phyloP scores from a whole-genome alignment of 2,329 filamentous ascomycete genomes.

The Cryoendolithus antarcticus region DNA sequence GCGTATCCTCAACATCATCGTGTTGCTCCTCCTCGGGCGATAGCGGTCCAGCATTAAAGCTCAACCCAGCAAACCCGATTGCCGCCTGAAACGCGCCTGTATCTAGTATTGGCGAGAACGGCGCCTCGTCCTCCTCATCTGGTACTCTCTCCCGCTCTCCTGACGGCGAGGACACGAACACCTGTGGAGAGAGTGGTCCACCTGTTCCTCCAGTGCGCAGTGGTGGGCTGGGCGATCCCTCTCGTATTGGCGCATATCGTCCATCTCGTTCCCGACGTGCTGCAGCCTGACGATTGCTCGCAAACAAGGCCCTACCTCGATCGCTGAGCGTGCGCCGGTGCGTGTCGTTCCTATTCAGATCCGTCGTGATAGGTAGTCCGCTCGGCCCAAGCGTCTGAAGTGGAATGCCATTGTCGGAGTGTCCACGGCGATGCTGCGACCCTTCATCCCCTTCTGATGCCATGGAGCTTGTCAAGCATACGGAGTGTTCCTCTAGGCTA shows the following conservation, averaged over 20 bases:
- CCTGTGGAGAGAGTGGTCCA: conserved; percentile 13
- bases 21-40: conserved; percentile 9
- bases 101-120: conserved; percentile 33
- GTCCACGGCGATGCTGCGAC: conserved; percentile 33
- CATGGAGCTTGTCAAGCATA: conserved; percentile 22
- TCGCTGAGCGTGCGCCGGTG: conserved; percentile 37
- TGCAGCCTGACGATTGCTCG: conserved; percentile 20
- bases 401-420: conserved; percentile 52
- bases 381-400: conserved; percentile 42
- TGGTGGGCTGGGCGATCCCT: conserved; percentile 39
- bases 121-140: conserved; percentile 26
- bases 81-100: conserved; percentile 36
- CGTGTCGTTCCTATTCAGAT: conserved; percentile 18
- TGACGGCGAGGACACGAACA: conserved; percentile 26
- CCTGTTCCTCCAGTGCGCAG: conserved; percentile 7
- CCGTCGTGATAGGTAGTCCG: conserved; percentile 16
- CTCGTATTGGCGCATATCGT: conserved; percentile 37
- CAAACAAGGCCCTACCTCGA: conserved; percentile 34
- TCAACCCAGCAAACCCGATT: conserved; percentile 35
- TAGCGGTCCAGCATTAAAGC: conserved; percentile 28
- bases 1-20: conserved; percentile 10
- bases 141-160: conserved; percentile 20
- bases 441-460: conserved; percentile 31
- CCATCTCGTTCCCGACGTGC: conserved; percentile 1
- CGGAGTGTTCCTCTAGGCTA: too few relatives aligned